These are phyloP conservation scores for Yamadazyma triangularis DNA, from an alignment of 1,139 yeast genomes.

Conservation along the genomic window DNA sequence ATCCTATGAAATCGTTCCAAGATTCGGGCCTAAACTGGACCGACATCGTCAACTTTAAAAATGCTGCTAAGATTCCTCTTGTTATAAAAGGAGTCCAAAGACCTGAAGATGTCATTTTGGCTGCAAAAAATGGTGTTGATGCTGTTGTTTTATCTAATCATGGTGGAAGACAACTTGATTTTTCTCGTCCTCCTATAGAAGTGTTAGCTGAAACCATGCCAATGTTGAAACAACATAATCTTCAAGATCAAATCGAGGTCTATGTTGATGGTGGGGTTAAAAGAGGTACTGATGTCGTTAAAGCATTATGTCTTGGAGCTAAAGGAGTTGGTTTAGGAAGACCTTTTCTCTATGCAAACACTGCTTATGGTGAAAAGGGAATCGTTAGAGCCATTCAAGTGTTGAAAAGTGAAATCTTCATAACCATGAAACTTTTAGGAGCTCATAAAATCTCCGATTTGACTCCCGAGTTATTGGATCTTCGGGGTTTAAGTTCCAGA, in stretches of 20 bases:
- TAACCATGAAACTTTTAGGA: conserved; percentile 45
- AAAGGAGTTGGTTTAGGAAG: conserved; percentile 52
- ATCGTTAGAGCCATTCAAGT: conserved; percentile 40
- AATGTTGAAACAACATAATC: conserved; percentile 28
- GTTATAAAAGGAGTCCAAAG: conserved; percentile 50
- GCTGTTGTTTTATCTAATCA: conserved; percentile 53
- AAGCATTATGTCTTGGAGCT: conserved; percentile 55
- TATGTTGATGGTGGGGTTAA: conserved; percentile 54
- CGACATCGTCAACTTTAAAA: conserved; percentile 17
- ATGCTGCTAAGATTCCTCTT: conserved; percentile 25
- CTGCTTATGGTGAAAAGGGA: conserved; percentile 48
- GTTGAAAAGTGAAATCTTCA: conserved; percentile 40
- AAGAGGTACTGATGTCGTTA: conserved; percentile 50
- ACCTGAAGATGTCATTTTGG: conserved; percentile 46
- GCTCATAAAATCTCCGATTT: conserved; percentile 36
- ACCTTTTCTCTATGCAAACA: conserved; percentile 43
- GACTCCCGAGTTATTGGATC: conserved; percentile 16
- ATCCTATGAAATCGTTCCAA: conserved; percentile 7
- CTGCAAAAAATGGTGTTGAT: conserved; percentile 41
- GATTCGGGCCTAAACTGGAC: conserved; percentile 16
- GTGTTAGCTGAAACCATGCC: conserved; percentile 45
- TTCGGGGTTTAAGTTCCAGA: conserved; percentile 6
- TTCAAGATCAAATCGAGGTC: conserved; percentile 37
- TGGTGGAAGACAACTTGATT: conserved; percentile 54
- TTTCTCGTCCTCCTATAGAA: conserved; percentile 44